Conservation (phyloP, 179 eudicot genomes). For the Nepenthes alata region DNA sequence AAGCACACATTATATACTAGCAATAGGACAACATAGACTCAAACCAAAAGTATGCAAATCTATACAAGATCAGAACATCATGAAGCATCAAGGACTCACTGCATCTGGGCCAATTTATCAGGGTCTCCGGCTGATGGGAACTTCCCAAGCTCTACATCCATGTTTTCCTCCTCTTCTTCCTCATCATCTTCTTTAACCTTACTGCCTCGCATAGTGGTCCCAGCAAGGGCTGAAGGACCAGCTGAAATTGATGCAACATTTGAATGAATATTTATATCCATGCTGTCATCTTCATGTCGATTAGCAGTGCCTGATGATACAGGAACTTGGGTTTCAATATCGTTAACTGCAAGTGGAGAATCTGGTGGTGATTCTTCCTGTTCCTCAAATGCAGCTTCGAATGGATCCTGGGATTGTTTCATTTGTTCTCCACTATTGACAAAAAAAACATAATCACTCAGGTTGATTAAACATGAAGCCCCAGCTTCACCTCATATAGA, state of each 20-base stretch:
- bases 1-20: background rate
- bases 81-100: constrained; percentile 31
- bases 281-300: constrained; percentile 26
- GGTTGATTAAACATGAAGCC: too few species aligned
- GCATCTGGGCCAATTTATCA: constrained; percentile 80
- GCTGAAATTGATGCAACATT: constrained; percentile 32
- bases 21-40: too few species aligned
- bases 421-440: constrained; percentile 5
- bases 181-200: constrained; percentile 71
- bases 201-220: constrained; percentile 10
- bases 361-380: constrained; percentile 74
- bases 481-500: too few species aligned
- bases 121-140: constrained; percentile 49
- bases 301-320: constrained; percentile 19
- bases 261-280: constrained; percentile 11
- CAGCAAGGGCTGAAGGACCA: constrained; percentile 14
- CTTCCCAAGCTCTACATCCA: constrained; percentile 69
- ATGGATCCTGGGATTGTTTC: constrained; percentile 75
- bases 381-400: constrained; percentile 72
- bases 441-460: too few species aligned
- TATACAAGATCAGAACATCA: background rate
- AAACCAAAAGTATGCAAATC: too few species aligned
- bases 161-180: constrained; percentile 83
- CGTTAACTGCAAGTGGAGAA: constrained; percentile 43
- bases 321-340: constrained; percentile 24